Conservation (phyloP, 1,284 basidiomycete species). For the Chalciporus sp. region DNA sequence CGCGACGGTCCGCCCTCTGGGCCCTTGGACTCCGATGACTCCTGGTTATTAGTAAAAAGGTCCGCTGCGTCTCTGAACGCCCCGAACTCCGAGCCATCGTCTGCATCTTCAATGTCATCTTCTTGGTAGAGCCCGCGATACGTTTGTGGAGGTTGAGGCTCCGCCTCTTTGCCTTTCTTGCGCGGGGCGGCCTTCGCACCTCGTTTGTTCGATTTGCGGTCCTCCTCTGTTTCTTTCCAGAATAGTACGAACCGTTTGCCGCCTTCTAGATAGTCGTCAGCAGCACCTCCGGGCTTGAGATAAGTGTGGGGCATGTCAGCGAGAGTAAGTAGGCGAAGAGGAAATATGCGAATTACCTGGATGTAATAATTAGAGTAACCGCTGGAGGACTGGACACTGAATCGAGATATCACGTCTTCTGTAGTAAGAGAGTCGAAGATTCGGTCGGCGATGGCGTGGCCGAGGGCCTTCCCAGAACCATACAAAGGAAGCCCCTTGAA, state of each 20-base stretch:
- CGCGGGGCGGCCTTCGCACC: slow-evolving; percentile 8
- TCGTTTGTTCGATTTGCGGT: slow-evolving; percentile 23
- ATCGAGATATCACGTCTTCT: slow-evolving; percentile 42
- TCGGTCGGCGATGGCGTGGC: slow-evolving; percentile 58
- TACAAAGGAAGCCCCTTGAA: slow-evolving; percentile 51
- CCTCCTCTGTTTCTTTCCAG: slow-evolving; percentile 29
- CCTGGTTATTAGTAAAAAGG: not conserved
- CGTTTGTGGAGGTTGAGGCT: not conserved
- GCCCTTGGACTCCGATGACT: slow-evolving; percentile 8
- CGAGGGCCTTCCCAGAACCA: slow-evolving; percentile 56
- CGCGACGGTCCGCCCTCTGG: slow-evolving; percentile 16
- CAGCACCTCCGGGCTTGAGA: slow-evolving; percentile 24
- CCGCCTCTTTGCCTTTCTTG: slow-evolving; percentile 28
- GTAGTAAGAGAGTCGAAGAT: slow-evolving; percentile 55
- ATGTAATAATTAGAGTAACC: slow-evolving; percentile 33
- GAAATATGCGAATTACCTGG: slow-evolving; percentile 18
- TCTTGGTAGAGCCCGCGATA: slow-evolving; percentile 30
- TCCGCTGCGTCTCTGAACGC: slow-evolving; percentile 17
- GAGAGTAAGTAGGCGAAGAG: not conserved
- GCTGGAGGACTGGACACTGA: slow-evolving; percentile 42
- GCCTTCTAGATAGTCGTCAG: slow-evolving; percentile 27
- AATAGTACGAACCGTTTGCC: slow-evolving; percentile 21
- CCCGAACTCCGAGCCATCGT: slow-evolving; percentile 24
- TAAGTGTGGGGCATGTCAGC: slow-evolving; percentile 8
- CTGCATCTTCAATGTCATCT: slow-evolving; percentile 34